Conservation (phyloP, 768 basidiomycete genomes). For the Leccinum subtestaceum region DNA sequence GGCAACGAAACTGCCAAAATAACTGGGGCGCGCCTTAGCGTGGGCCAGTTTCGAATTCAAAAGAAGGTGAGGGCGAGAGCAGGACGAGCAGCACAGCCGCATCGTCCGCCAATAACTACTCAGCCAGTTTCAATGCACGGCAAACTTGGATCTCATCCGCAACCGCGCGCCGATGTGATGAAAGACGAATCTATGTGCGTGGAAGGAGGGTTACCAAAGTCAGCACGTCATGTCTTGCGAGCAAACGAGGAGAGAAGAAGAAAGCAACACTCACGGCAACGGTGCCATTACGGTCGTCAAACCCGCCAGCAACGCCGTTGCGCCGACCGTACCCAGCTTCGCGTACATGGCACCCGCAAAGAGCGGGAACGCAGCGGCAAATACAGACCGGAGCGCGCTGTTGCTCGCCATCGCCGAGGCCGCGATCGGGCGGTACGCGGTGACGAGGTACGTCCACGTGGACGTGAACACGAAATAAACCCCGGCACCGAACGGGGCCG, state of each 20-base stretch:
- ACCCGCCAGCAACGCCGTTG: conserved; percentile 68
- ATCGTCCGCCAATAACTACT: background rate
- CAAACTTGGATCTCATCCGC: conserved; percentile 43
- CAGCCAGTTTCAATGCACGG: conserved; percentile 21
- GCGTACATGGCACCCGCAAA: conserved; percentile 52
- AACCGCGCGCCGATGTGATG: conserved; percentile 44
- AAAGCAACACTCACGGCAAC: conserved; percentile 44
- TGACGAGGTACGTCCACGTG: conserved; percentile 59
- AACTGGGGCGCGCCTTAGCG: background rate
- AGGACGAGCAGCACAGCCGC: background rate
- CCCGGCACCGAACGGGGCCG: conserved; percentile 52
- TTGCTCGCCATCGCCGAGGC: conserved; percentile 72
- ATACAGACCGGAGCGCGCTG: conserved; percentile 43
- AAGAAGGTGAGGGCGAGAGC: background rate
- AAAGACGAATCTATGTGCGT: conserved; percentile 43
- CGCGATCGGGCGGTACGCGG: conserved; percentile 48
- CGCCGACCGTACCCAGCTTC: conserved; percentile 63
- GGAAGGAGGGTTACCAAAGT: background rate
- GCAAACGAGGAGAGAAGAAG: background rate
- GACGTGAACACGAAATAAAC: conserved; percentile 64
- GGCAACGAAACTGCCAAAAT: background rate
- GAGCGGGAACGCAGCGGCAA: conserved; percentile 52
- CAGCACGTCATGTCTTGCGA: background rate
- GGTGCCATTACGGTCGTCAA: conserved; percentile 61
- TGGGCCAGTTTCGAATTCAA: background rate